These are phyloP conservation scores for Huntiella decipiens DNA, from an alignment of 2,329 filamentous ascomycete genomes.

Conservation along the genomic window DNA sequence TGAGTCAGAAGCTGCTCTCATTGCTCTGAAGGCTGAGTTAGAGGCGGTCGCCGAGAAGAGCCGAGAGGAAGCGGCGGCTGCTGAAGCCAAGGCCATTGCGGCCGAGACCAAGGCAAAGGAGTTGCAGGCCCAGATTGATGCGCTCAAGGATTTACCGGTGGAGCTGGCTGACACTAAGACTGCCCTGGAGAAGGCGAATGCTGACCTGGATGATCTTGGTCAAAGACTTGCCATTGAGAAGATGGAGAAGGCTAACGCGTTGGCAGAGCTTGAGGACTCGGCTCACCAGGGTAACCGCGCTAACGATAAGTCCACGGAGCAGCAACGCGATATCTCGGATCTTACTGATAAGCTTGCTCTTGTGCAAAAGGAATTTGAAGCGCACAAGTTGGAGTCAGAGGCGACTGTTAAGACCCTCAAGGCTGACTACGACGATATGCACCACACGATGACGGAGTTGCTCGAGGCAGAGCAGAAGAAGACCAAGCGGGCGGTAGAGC, in stretches of 20 bases:
- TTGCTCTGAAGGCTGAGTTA: conserved; percentile 12
- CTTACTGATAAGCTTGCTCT: conserved; percentile 27
- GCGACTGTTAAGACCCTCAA: conserved; percentile 34
- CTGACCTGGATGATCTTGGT: conserved; percentile 29
- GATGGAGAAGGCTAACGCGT: conserved; percentile 38
- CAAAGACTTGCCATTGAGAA: conserved; percentile 38
- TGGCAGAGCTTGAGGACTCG: conserved; percentile 39
- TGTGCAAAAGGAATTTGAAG: conserved; percentile 33
- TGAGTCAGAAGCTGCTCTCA: conserved; percentile 16
- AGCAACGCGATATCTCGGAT: conserved; percentile 18
- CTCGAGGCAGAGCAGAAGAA: conserved; percentile 39
- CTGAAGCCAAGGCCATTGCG: conserved; percentile 20
- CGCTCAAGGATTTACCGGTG: conserved; percentile 25
- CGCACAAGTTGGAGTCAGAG: conserved; percentile 30
- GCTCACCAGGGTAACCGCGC: conserved; percentile 31
- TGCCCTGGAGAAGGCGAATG: conserved; percentile 8
- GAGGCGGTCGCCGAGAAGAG: conserved; percentile 7
- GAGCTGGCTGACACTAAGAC: conserved; percentile 6
- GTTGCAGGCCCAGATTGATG: conserved; percentile 34
- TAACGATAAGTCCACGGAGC: conserved; percentile 25
- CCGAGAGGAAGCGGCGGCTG: conserved; percentile 14
- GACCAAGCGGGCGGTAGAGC: conserved; percentile 25
- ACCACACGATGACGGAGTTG: conserved; percentile 40
- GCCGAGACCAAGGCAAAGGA: conserved; percentile 20
- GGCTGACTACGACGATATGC: conserved; percentile 43